A percentile compares a stretch with the other conserved stretches of the same genome.
phyloP scores from a whole-genome alignment of 2,329 filamentous ascomycete genomes.

The Ophiobolus disseminans region DNA sequence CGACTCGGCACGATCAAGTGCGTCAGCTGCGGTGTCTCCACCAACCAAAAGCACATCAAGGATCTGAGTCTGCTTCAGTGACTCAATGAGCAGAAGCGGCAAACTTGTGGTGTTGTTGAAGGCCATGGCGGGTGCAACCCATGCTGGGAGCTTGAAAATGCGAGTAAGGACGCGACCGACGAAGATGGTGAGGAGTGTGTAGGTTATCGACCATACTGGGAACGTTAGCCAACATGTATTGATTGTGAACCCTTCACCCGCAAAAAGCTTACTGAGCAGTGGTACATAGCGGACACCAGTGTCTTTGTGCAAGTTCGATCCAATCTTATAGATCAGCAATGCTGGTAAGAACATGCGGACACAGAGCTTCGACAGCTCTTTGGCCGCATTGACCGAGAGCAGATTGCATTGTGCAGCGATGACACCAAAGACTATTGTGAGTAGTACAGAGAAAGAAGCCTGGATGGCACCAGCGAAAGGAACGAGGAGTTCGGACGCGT shows the following conservation, averaged over 20 bases:
- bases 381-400: slow-evolving; percentile 56
- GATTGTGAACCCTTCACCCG: neutral
- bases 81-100: slow-evolving; percentile 60
- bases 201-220: slow-evolving; percentile 59
- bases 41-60: slow-evolving; percentile 57
- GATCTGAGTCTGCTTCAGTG: slow-evolving; percentile 64
- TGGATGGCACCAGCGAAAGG: slow-evolving; percentile 62
- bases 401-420: slow-evolving; percentile 59
- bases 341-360: slow-evolving; percentile 63
- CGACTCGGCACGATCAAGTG: slow-evolving; percentile 66
- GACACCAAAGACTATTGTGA: slow-evolving; percentile 62
- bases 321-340: slow-evolving; percentile 61
- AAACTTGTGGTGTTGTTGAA: slow-evolving; percentile 67
- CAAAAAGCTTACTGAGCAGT: slow-evolving; percentile 52
- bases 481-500: slow-evolving; percentile 41
- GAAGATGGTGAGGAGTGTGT: slow-evolving; percentile 58
- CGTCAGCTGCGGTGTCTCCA: slow-evolving; percentile 53
- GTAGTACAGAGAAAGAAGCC: slow-evolving; percentile 61
- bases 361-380: slow-evolving; percentile 60
- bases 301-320: slow-evolving; percentile 57
- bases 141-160: slow-evolving; percentile 58
- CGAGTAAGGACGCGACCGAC: slow-evolving; percentile 55
- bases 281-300: slow-evolving; percentile 59
- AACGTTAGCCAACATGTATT: slow-evolving; percentile 12
- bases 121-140: slow-evolving; percentile 61